Base-by-base conservation (phyloP, 2,329 filamentous ascomycete species). In the Ophiocordyceps sinensis region DNA sequence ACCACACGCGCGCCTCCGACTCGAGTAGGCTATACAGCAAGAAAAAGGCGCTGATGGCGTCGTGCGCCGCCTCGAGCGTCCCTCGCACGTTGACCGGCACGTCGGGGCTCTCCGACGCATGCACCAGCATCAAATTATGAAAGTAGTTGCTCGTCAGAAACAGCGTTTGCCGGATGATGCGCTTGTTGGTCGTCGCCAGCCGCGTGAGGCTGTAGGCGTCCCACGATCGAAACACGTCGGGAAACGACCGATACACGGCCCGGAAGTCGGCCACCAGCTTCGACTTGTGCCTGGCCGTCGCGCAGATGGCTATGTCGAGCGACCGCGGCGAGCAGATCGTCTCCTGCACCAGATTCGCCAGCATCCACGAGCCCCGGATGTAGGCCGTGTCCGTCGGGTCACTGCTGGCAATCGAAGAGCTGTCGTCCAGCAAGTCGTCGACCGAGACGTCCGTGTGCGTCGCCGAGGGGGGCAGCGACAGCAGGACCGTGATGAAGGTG, bases 121-220 rank as follows among this genome's bases (percentile, higher is more conserved):
- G 79, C 17, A 88, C 73, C 10, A 87, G 65, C 82, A 87, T 87
- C 21, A 88, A 67, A 55, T 84, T 86, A 55, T 89, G 84, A 59
- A 79, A 85, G 61, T 85, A 88, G 53, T 87, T 88, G 57, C 77
- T 83, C n/a, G 79, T 82, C 28, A 88, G 64, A 53, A 86, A 88
- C 5, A 89, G 62, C 15, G 82, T 85, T 58, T 89, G 84, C 1
- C 82, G 68, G 14, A 85, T 75, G 1, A 78, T 70, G 7, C 84
- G 72, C 45, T 79, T 78, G 51, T 82, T 78, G 2, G 61, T 70
- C 36, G 62, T 62, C 1, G 75, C 72, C 39, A 81, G 64, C 14
- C 67, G 63, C 8, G 70, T 64, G 32, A 86, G 69, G 19, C 71
- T 71, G 3, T 71, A 69, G 5, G 71, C 64, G 50, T 84, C 75